Evolutionary conservation across 192 early-diverging fungal species (phyloP), one percentile per base, ranked within the genome.

Genomic region (Paraglomus brasilianum): DNA sequence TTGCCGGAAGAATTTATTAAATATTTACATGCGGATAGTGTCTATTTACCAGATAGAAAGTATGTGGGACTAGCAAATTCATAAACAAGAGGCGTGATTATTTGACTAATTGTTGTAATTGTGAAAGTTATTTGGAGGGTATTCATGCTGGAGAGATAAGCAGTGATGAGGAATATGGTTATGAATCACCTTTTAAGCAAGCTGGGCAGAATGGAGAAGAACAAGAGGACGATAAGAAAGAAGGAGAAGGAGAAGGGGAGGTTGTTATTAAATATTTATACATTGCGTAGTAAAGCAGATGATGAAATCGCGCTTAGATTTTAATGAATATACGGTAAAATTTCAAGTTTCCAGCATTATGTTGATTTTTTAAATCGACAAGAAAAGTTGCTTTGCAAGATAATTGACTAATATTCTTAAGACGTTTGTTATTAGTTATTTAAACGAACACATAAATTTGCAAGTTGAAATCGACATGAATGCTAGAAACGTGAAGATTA

Each of bases 11-110:
- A 86, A 36, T 96, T 99, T 80, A 64, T 98, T 22, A 80, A 87
- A 9, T 99, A 97, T 59, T 79, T 99, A 24, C 74, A 88, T 46
- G 82, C 88, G 5, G 97, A 99, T 74, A 90, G 93, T 6, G 81
- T 98, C 8, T 88, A 89, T 67, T 77, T 98, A 43, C 93, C 96
- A 0, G 81, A 79, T 1, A 80, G 92, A 59, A 82, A 80, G 83
- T 87, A 79, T 67, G 69, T 51, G 13, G 24, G 19, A 43, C 21
- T 17, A 17, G 10, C 22, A n/a, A 2, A 17, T 46, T 60, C 14
- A 3, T 19, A 15, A 17, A 19, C 49, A 1, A n/a, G 4, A 17
- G 24, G 15, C 0, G 30, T 17, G 56, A 4, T 10, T 14, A 61
- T 22, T 4, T 13, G 50, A 0, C 24, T 15, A 17, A 14, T 71